Evolutionary conservation across 441 rosid genomes (phyloP).

Genomic region (Erodium texanum): DNA sequence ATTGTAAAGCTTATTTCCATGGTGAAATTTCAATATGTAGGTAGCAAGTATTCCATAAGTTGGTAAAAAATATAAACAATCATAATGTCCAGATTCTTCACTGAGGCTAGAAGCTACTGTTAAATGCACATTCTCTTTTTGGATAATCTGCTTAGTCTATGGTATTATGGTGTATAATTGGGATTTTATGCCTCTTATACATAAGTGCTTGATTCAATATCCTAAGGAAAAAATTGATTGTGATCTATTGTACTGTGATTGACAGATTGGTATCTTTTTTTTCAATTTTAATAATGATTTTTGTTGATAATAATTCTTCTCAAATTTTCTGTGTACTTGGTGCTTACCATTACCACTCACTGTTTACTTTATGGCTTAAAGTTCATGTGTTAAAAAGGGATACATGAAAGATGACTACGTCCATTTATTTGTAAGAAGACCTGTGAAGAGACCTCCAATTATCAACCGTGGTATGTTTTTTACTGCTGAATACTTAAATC

Average conservation of each 20-base stretch:
- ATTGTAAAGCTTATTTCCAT: background rate
- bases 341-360: background rate
- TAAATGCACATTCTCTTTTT: background rate
- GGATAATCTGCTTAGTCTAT: background rate
- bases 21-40: background rate
- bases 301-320: background rate
- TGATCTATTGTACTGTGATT: background rate
- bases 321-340: constrained; percentile 4
- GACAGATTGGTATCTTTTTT: background rate
- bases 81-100: background rate
- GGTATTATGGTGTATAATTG: background rate
- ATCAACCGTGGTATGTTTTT: constrained; percentile 71
- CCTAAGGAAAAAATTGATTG: too few species aligned
- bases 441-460: constrained; percentile 86
- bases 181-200: background rate
- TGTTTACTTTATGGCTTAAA: constrained; percentile 23
- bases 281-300: background rate
- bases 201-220: too few species aligned
- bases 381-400: constrained; percentile 83
- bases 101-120: background rate
- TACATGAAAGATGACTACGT: constrained; percentile 86
- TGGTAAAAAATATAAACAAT: background rate
- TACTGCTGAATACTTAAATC: background rate
- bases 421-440: constrained; percentile 71
- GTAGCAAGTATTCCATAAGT: background rate